Evolutionary conservation across 1,139 yeast species (phyloP).

Genomic region (Geotrichum candidum): DNA sequence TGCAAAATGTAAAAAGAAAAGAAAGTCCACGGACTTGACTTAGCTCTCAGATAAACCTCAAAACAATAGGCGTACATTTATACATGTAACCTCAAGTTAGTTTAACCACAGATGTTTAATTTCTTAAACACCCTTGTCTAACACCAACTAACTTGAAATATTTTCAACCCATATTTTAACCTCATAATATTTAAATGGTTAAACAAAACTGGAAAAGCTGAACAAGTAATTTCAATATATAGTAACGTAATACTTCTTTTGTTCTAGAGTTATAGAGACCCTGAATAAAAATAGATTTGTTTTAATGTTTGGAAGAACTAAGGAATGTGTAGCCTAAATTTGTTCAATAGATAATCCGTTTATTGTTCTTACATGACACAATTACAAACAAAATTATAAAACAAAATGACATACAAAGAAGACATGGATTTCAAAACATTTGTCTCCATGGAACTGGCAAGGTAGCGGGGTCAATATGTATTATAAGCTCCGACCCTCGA

Average conservation of each 20-base stretch:
- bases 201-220: not conserved
- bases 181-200: no score
- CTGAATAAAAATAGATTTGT: not conserved
- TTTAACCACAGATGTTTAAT: not conserved
- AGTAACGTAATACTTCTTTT: not conserved
- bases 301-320: not conserved
- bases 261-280: not conserved
- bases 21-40: not conserved
- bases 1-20: not conserved
- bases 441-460: no score
- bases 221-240: not conserved
- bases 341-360: no score
- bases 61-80: not conserved
- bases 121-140: not conserved
- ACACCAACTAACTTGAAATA: not conserved
- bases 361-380: not conserved
- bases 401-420: no score
- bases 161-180: not conserved
- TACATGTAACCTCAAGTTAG: not conserved
- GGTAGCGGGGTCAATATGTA: no score
- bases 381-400: not conserved
- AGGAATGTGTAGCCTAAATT: not conserved
- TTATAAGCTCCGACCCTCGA: no score
- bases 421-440: no score
- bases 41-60: not conserved